A percentile compares a stretch with the other conserved stretches of the same genome.
Conservation (phyloP, 1,139 yeast species). For the Chernovozyma sophiae-reginae region DNA sequence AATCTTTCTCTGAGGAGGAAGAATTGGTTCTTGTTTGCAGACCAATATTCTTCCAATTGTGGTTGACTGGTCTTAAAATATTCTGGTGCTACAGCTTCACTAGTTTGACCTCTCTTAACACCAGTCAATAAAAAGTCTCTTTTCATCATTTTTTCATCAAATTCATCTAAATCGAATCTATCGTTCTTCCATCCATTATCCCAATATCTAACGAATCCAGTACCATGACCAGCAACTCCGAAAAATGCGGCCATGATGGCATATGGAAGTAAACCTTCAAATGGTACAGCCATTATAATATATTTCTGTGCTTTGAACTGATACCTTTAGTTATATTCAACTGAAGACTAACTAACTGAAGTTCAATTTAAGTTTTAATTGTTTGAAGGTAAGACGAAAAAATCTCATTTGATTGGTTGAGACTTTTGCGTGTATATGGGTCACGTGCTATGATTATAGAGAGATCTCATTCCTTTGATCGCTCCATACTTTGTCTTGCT, state of each 20-base stretch:
- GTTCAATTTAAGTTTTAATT: no score
- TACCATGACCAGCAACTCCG: constrained; percentile 49
- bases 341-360: no score
- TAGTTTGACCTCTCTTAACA: constrained; percentile 62
- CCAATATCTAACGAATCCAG: constrained; percentile 46
- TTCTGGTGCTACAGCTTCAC: constrained; percentile 70
- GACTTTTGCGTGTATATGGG: no score
- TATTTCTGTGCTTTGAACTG: constrained; percentile 4
- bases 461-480: no score
- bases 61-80: constrained; percentile 44
- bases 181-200: constrained; percentile 52
- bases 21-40: constrained; percentile 49
- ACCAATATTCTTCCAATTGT: constrained; percentile 39
- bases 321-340: neutral
- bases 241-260: constrained; percentile 47
- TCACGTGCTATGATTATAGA: no score
- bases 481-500: no score
- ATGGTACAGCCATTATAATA: constrained; percentile 45
- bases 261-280: constrained; percentile 48
- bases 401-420: constrained; percentile 1
- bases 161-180: constrained; percentile 42
- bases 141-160: constrained; percentile 54
- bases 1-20: constrained; percentile 47
- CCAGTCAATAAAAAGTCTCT: constrained; percentile 79
- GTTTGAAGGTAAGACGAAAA: neutral